phyloP scores from a whole-genome alignment of 2,329 filamentous ascomycete genomes.

The Ampelomyces quisqualis region DNA sequence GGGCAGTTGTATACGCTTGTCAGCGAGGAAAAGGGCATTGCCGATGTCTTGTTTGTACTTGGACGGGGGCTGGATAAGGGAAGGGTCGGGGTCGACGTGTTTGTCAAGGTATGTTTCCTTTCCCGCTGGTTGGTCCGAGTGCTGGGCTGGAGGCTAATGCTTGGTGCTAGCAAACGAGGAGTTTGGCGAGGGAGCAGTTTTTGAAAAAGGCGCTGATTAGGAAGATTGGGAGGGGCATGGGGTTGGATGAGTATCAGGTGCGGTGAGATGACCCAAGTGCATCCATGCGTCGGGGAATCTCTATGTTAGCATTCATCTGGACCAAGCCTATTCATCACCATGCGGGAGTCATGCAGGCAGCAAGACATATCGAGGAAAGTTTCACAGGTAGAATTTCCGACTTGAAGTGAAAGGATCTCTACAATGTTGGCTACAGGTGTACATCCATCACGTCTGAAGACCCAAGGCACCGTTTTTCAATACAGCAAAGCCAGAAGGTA shows the following conservation, averaged over 20 bases:
- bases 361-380: too few species aligned
- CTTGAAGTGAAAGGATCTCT: too few species aligned
- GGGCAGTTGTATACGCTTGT: conserved; percentile 89
- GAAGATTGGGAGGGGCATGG: conserved; percentile 78
- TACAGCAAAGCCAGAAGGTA: too few species aligned
- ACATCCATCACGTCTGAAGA: too few species aligned
- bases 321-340: too few species aligned
- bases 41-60: conserved; percentile 82
- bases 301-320: too few species aligned
- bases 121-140: too few species aligned
- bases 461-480: too few species aligned
- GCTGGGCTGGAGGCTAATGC: conserved; percentile 9
- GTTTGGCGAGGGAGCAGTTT: conserved; percentile 76
- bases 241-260: conserved; percentile 53
- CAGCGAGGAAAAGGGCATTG: conserved; percentile 83
- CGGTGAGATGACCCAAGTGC: conserved; percentile 23
- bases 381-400: too few species aligned
- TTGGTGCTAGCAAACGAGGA: conserved; percentile 58
- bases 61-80: conserved; percentile 73
- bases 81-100: conserved; percentile 68
- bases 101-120: conserved; percentile 63
- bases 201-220: conserved; percentile 77
- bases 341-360: too few species aligned
- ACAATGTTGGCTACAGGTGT: too few species aligned
- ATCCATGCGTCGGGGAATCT: too few species aligned